A percentile compares a stretch with the other conserved stretches of the same genome.
Evolutionary conservation across 2,329 filamentous ascomycete genomes (phyloP).

Genomic region (Huntiella savannae): DNA sequence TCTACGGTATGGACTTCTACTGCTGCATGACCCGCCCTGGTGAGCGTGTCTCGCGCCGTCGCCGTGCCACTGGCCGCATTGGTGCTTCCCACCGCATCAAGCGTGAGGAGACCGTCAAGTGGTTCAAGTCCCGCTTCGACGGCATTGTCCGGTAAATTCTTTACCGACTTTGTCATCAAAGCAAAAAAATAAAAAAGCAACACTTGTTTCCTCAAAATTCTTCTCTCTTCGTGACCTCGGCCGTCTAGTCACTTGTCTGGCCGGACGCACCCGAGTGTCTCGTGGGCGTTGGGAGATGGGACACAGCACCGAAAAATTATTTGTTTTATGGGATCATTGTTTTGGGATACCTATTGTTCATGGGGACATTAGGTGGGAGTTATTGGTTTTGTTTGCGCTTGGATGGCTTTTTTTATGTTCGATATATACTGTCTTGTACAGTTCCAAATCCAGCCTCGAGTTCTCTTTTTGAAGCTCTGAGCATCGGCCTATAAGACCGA

Average conservation of each 20-base stretch:
- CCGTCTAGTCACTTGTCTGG: constrained; percentile 7
- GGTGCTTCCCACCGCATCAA: constrained; percentile 83
- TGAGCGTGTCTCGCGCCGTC: constrained; percentile 91
- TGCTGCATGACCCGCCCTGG: constrained; percentile 99
- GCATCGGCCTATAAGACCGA: constrained; percentile 56
- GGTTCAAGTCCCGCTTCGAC: constrained; percentile 84
- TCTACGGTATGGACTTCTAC: constrained; percentile 99
- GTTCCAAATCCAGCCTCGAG: constrained; percentile 33
- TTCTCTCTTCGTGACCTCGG: constrained; percentile 11
- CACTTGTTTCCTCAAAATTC: constrained; percentile 9
- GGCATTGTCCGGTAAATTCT: constrained; percentile 87
- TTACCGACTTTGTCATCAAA: constrained; percentile 9
- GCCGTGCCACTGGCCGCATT: constrained; percentile 71
- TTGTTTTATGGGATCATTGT: constrained; percentile 20
- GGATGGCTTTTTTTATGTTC: constrained; percentile 14
- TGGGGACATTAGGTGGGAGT: constrained; percentile 13
- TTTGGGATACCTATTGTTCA: constrained; percentile 5
- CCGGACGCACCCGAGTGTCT: constrained; percentile 10
- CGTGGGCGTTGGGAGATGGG: constrained; percentile 12
- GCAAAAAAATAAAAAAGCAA: constrained; percentile 11
- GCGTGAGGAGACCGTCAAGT: constrained; percentile 90
- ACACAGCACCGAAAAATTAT: constrained; percentile 16
- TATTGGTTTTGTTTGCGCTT: constrained; percentile 16
- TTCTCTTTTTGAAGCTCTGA: constrained; percentile 30
- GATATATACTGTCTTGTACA: constrained; percentile 22